Conservation (phyloP, 441 rosid genomes). For the Mallotus japonicus region DNA sequence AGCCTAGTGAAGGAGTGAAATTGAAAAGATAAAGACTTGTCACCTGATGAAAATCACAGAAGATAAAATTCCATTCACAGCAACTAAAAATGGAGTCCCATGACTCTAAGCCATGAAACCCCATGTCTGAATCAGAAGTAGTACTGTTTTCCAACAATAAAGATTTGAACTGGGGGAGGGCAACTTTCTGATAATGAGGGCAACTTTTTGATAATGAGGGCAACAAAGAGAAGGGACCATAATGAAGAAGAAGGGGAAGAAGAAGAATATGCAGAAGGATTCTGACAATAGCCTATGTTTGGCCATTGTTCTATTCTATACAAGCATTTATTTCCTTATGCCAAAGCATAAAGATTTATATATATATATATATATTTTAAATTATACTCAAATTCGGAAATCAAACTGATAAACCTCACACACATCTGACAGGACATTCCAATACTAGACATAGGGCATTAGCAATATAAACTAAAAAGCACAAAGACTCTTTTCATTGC, state of each 20-base stretch:
- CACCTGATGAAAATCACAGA: neutral
- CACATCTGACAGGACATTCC: no score
- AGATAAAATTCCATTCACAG: neutral
- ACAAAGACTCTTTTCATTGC: no score
- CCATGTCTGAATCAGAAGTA: neutral
- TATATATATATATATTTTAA: no score
- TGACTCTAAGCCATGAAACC: neutral
- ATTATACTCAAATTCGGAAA: no score
- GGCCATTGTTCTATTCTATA: no score
- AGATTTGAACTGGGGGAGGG: constrained; percentile 12
- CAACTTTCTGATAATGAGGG: constrained; percentile 7
- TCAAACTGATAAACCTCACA: no score
- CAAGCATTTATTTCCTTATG: no score
- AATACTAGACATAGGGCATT: no score
- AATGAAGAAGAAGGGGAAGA: neutral
- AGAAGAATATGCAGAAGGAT: no score
- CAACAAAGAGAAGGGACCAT: constrained; percentile 1
- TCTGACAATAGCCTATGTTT: no score
- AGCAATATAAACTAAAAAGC: no score
- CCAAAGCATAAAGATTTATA: no score
- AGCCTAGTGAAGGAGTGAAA: neutral
- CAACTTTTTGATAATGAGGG: constrained; percentile 11
- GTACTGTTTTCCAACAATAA: neutral
- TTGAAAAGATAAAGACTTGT: neutral
- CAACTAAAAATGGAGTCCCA: neutral